Percentiles rank a stretch among this genome's conserved stretches.
phyloP scores from a whole-genome alignment of 176 grass and related monocot species.

The Hordeum marinum region DNA sequence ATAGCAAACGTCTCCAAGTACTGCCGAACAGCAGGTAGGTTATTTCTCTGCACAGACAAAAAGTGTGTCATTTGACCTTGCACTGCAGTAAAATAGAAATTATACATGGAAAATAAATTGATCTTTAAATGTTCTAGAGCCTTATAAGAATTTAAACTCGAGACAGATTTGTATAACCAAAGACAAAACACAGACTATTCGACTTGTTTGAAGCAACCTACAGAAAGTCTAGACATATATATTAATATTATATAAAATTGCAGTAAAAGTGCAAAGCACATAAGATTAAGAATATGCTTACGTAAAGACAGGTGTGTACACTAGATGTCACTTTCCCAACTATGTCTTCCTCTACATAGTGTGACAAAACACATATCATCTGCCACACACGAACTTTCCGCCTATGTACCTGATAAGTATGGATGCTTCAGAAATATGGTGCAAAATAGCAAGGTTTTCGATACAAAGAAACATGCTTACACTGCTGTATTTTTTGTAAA shows the following conservation, averaged over 20 bases:
- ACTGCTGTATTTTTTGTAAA: constrained; percentile 98
- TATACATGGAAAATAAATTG: neutral
- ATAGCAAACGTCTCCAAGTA: constrained; percentile 90
- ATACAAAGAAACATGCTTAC: constrained; percentile 40
- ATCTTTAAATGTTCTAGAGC: neutral
- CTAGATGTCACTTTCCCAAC: constrained; percentile 64
- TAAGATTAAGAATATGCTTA: constrained; percentile 39
- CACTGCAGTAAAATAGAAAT: neutral
- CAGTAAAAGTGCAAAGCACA: neutral
- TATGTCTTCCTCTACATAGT: constrained; percentile 85
- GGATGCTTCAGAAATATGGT: constrained; percentile 15
- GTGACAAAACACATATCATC: constrained; percentile 86
- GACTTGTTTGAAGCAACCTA: neutral
- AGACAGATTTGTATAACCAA: neutral
- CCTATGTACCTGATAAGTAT: constrained; percentile 75
- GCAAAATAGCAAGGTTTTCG: constrained; percentile 15
- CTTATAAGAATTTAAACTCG: neutral
- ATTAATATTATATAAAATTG: neutral
- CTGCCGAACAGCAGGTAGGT: constrained; percentile 92
- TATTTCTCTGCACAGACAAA: constrained; percentile 79
- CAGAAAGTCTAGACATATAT: neutral
- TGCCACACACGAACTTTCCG: constrained; percentile 97
- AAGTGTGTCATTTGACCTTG: constrained; percentile 25
- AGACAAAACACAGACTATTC: neutral
- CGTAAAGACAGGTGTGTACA: constrained; percentile 73